Conservation (phyloP, 306 rosid genomes). For the Hippophae gyantsensis region DNA sequence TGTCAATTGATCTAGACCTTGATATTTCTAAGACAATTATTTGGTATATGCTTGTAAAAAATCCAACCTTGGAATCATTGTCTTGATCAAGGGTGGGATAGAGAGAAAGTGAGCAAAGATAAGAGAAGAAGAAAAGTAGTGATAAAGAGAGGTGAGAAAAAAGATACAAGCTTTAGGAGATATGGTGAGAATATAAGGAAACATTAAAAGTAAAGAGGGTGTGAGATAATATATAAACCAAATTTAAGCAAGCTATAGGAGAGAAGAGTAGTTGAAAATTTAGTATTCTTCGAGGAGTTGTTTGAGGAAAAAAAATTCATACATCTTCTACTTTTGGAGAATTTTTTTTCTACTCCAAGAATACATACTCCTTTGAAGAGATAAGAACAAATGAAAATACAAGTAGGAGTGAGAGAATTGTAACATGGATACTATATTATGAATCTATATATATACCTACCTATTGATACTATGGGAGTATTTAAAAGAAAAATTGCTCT, state of each 20-base stretch:
- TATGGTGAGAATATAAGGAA: slow-evolving; percentile 79
- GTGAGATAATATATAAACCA: slow-evolving; percentile 54
- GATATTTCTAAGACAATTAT: slow-evolving; percentile 18
- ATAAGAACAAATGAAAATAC: no score
- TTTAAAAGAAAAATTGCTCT: no score
- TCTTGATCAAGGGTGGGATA: slow-evolving; percentile 27
- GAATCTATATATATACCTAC: no score
- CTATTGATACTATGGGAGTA: no score
- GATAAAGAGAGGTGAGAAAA: slow-evolving; percentile 76
- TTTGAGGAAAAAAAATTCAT: slow-evolving; percentile 14
- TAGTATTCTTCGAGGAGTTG: no score
- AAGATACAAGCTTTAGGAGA: slow-evolving; percentile 59
- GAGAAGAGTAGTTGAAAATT: slow-evolving; percentile 32
- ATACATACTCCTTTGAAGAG: no score
- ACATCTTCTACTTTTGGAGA: slow-evolving; percentile 27
- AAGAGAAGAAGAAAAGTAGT: slow-evolving; percentile 67
- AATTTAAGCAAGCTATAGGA: slow-evolving; percentile 29
- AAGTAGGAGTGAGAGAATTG: no score
- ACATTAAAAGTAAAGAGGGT: slow-evolving; percentile 82
- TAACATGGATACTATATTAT: no score
- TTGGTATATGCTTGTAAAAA: slow-evolving; percentile 31
- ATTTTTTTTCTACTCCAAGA: no score
- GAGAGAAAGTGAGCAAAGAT: slow-evolving; percentile 43
- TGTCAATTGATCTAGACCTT: slow-evolving; percentile 20
- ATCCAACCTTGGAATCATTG: slow-evolving; percentile 28